These are phyloP conservation scores for Boletus tylopilopsis DNA, from an alignment of 768 basidiomycete species.

Conservation along the genomic window DNA sequence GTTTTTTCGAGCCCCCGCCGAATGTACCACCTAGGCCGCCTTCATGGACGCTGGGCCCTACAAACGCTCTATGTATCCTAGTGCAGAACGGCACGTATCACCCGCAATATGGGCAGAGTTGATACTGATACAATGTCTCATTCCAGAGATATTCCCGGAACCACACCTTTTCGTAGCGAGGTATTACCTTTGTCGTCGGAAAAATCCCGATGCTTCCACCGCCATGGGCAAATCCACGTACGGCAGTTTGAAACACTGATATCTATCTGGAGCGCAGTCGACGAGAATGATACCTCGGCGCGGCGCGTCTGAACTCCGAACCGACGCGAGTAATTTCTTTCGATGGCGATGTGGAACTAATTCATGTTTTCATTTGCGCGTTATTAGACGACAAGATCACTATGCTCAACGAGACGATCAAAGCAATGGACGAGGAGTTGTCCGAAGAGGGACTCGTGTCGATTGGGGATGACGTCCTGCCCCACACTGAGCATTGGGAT, in stretches of 20 bases:
- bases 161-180: too few relatives aligned
- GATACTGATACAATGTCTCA: neutral
- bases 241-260: slow-evolving; percentile 14
- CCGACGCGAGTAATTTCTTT: slow-evolving; percentile 2
- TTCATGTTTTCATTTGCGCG: neutral
- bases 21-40: too few relatives aligned
- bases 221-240: slow-evolving; percentile 6
- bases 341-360: neutral
- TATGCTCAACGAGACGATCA: slow-evolving; percentile 20
- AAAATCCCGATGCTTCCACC: too few relatives aligned
- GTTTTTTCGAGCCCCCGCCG: neutral
- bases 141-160: slow-evolving; percentile 10
- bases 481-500: too few relatives aligned
- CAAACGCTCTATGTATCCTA: slow-evolving; percentile 15
- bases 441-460: slow-evolving; percentile 14
- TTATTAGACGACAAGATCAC: slow-evolving; percentile 12
- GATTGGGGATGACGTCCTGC: too few relatives aligned
- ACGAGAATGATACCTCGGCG: slow-evolving; percentile 10
- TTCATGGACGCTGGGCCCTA: slow-evolving; percentile 19
- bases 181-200: too few relatives aligned
- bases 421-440: slow-evolving; percentile 13
- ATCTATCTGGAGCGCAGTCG: slow-evolving; percentile 12
- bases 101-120: neutral
- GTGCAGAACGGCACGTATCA: slow-evolving; percentile 9
- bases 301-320: slow-evolving; percentile 19